These are phyloP conservation scores for Emmonsia crescens DNA, from an alignment of 2,329 filamentous ascomycete species.

Conservation along the genomic window DNA sequence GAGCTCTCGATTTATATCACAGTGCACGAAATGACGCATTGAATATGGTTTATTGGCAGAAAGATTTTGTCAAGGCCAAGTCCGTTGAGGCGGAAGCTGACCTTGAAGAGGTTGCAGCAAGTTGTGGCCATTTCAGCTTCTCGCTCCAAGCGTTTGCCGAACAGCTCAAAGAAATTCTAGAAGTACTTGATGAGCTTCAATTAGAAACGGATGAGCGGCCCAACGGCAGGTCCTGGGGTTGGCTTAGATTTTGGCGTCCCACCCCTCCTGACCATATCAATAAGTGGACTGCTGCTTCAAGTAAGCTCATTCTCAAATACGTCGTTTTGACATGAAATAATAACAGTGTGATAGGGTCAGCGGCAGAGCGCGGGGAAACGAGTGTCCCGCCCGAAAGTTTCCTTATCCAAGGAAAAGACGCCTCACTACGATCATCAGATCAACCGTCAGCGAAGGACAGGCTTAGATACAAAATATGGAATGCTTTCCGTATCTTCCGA, in stretches of 20 bases:
- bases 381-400: not conserved
- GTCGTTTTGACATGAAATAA: not conserved
- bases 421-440: constrained; percentile 2
- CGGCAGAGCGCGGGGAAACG: constrained; percentile 6
- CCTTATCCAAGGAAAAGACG: constrained; percentile 3
- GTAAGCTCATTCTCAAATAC: not conserved
- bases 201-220: constrained; percentile 51
- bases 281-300: not conserved
- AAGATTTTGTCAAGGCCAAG: constrained; percentile 57
- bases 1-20: constrained; percentile 72
- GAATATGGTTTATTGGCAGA: constrained; percentile 66
- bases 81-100: constrained; percentile 75
- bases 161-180: constrained; percentile 72
- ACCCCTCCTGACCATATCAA: not conserved
- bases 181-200: constrained; percentile 77
- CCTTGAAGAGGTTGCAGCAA: constrained; percentile 94
- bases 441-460: constrained; percentile 15
- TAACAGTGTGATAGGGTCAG: constrained; percentile 12
- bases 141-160: constrained; percentile 83
- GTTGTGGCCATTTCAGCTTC: constrained; percentile 92
- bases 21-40: constrained; percentile 65
- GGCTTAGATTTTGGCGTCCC: constrained; percentile 64
- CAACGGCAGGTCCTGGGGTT: constrained; percentile 62
- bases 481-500: constrained; percentile 45
- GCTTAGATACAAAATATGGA: constrained; percentile 43